Base-by-base conservation (phyloP, 768 basidiomycete species). In the Leccinum subtestaceum region DNA sequence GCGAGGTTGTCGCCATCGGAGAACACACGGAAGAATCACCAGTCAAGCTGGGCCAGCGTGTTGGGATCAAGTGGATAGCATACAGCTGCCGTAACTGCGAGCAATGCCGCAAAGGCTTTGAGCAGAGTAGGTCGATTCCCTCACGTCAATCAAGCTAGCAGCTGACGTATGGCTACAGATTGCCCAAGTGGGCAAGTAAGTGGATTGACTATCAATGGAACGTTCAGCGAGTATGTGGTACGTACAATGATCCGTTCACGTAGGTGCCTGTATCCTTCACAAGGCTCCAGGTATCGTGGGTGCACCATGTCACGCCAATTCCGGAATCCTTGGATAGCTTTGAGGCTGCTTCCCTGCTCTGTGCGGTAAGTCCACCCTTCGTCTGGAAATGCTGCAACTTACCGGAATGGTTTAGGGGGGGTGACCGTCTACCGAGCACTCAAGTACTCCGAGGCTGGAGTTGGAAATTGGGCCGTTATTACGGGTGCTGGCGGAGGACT, bases 381-480 rank as follows among this genome's bases (percentile, higher is more conserved):
- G 0, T 8, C 13, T 29, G 3, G 8, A 34, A 15, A 23, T 34
- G 12, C 11, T 1, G 15, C 11, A 12, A 27, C 4, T 17, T 1
- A 19, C 29, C 17, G 3, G 31, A 7, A 46, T 2, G 1, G 4
- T 46, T 1, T 52, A 88, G n/a, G n/a, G 87, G 91, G 90, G 49
- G 77, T 95, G 21, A 95, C 93, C 3, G 90, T 91, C 2, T 95
- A 93, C 68, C 87, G 90, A 58, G 93, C 91, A 0, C 75, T 95
- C 64, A 95, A 94, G 72, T 80, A 88, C 70, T 81, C 83, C 53
- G 75, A 82, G 55, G 80, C 84, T 7, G 77, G 73, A 29, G 81
- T 85, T 8, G 89, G 91, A 31, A 84, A 95, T 56, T 91, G 85
- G 84, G 77, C 91, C 60, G 87, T 85, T 21, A 75, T 93, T 50